These are phyloP conservation scores for Aspergillus sclerotialis DNA, from an alignment of 2,329 filamentous ascomycete genomes.

Conservation along the genomic window DNA sequence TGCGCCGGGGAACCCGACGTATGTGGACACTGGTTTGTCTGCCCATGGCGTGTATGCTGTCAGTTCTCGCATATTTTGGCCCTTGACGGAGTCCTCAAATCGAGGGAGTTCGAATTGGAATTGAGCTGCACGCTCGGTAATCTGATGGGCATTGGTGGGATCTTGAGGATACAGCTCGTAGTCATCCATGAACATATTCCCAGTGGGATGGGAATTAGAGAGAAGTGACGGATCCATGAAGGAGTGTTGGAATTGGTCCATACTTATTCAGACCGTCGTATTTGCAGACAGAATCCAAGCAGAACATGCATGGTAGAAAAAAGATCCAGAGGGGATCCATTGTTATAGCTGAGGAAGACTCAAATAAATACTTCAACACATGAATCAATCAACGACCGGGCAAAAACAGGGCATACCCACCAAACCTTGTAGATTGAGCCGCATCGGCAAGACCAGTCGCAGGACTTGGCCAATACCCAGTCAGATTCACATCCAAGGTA, in stretches of 20 bases:
- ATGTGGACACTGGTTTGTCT: background rate
- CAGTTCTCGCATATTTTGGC: background rate
- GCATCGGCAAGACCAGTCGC: background rate
- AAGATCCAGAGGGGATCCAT: too few species aligned
- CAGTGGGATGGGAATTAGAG: background rate
- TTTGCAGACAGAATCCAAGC: background rate
- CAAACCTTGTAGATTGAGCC: too few species aligned
- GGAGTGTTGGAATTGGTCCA: background rate
- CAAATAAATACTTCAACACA: too few species aligned
- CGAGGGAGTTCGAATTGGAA: background rate
- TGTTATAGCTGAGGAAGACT: too few species aligned
- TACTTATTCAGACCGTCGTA: background rate
- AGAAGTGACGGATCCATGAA: background rate
- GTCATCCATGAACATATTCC: constrained; percentile 4
- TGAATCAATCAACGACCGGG: too few species aligned
- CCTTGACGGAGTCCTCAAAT: background rate
- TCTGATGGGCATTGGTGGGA: constrained; percentile 2
- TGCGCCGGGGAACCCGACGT: background rate
- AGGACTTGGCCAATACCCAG: too few species aligned
- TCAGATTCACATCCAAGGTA: too few species aligned
- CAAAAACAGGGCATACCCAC: background rate
- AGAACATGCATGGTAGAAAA: constrained; percentile 1
- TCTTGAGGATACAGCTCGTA: constrained; percentile 1
- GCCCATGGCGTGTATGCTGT: background rate
- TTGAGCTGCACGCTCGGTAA: background rate